Conservation (phyloP, 2,329 filamentous ascomycete species). For the Exophiala sp. region DNA sequence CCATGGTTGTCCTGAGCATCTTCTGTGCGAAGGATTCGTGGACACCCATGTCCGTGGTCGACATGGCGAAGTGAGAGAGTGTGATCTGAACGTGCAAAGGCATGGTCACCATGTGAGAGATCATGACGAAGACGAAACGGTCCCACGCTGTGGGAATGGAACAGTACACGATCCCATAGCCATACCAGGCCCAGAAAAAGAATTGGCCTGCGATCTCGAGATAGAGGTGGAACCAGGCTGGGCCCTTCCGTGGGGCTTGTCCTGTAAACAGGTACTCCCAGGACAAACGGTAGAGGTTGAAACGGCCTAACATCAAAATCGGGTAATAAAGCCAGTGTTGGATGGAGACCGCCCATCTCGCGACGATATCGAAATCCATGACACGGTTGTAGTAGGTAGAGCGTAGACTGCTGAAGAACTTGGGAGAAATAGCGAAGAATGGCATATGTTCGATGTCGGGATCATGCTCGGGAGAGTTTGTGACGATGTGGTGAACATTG, state of each 20-base stretch:
- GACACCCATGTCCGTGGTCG: conserved; percentile 77
- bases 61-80: conserved; percentile 90
- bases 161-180: conserved; percentile 74
- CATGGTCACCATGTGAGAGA: conserved; percentile 77
- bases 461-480: conserved; percentile 91
- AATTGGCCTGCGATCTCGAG: conserved; percentile 72
- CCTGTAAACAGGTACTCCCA: conserved; percentile 72
- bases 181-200: conserved; percentile 85
- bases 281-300: conserved; percentile 81
- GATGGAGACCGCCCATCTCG: conserved; percentile 65
- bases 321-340: conserved; percentile 83
- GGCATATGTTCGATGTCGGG: conserved; percentile 92
- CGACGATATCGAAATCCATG: conserved; percentile 73
- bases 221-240: conserved; percentile 78
- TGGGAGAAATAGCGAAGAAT: conserved; percentile 81
- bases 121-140: conserved; percentile 69
- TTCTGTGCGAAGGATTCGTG: conserved; percentile 84
- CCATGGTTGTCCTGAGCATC: conserved; percentile 92
- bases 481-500: conserved; percentile 95
- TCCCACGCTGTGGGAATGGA: conserved; percentile 66
- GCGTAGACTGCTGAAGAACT: conserved; percentile 67
- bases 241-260: conserved; percentile 68
- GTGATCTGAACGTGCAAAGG: conserved; percentile 87
- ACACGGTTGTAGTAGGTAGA: conserved; percentile 81
- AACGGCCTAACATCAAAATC: conserved; percentile 73